A percentile compares a stretch with the other conserved stretches of the same genome.
Evolutionary conservation across 2,329 filamentous ascomycete genomes (phyloP).

Genomic region (Cladophialophora yegresii): DNA sequence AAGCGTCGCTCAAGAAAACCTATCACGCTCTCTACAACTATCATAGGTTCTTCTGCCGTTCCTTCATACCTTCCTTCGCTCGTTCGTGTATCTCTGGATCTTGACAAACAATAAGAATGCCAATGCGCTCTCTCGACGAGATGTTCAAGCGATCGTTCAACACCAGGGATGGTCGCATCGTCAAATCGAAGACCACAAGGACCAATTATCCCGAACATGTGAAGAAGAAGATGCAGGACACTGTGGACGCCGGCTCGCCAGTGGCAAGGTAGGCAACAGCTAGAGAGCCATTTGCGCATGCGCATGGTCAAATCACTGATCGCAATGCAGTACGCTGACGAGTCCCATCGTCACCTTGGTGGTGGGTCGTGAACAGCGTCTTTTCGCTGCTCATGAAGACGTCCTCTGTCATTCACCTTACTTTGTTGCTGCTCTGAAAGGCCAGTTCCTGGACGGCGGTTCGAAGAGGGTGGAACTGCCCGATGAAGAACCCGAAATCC

Average conservation of each 20-base stretch:
- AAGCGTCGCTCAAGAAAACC: slow-evolving; percentile 41
- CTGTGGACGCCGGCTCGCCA: slow-evolving; percentile 62
- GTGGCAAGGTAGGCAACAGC: slow-evolving; percentile 43
- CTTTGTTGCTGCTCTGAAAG: slow-evolving; percentile 72
- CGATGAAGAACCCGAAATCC: slow-evolving; percentile 81
- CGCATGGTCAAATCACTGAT: slow-evolving; percentile 30
- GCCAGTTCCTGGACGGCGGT: slow-evolving; percentile 65
- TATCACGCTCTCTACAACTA: slow-evolving; percentile 47
- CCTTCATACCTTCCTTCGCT: slow-evolving; percentile 52
- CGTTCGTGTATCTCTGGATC: slow-evolving; percentile 44
- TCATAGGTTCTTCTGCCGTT: slow-evolving; percentile 42
- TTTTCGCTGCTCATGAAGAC: slow-evolving; percentile 95
- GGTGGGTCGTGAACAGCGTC: slow-evolving; percentile 78
- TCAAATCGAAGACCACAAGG: slow-evolving; percentile 80
- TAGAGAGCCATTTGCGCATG: not conserved
- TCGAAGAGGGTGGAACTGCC: slow-evolving; percentile 76
- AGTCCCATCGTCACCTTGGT: slow-evolving; percentile 82
- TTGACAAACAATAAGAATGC: slow-evolving; percentile 36
- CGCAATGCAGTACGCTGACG: slow-evolving; percentile 51
- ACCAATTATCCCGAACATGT: slow-evolving; percentile 75
- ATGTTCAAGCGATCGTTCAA: slow-evolving; percentile 96
- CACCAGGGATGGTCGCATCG: slow-evolving; percentile 74
- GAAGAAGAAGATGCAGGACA: slow-evolving; percentile 86
- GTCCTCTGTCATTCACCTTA: slow-evolving; percentile 83
- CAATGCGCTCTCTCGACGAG: slow-evolving; percentile 46